Conservation (phyloP, 139 green algal genomes). For the Tetraselmis striata region DNA sequence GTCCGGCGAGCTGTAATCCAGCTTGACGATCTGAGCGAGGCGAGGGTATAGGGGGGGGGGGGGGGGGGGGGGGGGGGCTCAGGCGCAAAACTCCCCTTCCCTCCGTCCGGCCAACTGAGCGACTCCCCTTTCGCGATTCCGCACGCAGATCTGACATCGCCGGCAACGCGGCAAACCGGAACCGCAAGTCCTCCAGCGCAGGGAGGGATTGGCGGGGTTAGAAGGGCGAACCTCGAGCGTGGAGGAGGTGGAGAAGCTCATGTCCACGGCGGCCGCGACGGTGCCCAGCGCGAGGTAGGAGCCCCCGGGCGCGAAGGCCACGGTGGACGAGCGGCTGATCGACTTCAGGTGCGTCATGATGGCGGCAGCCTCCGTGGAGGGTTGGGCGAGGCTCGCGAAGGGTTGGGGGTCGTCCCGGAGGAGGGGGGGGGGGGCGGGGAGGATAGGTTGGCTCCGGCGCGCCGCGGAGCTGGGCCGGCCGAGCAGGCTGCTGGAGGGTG, state of each 20-base stretch:
- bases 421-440: too few relatives aligned
- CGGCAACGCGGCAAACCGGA: background rate
- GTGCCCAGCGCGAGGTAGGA: constrained; percentile 74
- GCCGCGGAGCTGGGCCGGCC: too few relatives aligned
- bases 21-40: constrained; percentile 51
- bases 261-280: constrained; percentile 84
- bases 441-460: too few relatives aligned
- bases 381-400: too few relatives aligned
- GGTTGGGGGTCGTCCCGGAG: too few relatives aligned
- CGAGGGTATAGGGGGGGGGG: too few relatives aligned
- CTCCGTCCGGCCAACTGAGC: too few relatives aligned
- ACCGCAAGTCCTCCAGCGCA: too few relatives aligned
- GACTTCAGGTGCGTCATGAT: constrained; percentile 64
- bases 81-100: too few relatives aligned
- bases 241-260: constrained; percentile 71
- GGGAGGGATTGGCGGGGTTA: background rate
- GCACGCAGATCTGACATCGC: background rate
- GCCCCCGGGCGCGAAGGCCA: constrained; percentile 66
- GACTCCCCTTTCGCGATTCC: background rate
- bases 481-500: too few relatives aligned
- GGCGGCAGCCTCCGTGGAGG: background rate
- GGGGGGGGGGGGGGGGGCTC: too few relatives aligned
- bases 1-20: constrained; percentile 52
- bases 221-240: constrained; percentile 59
- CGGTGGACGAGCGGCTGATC: constrained; percentile 55